phyloP scores from a whole-genome alignment of 108 stramenopile species.

The Pseudonitzschia delicatissima region DNA sequence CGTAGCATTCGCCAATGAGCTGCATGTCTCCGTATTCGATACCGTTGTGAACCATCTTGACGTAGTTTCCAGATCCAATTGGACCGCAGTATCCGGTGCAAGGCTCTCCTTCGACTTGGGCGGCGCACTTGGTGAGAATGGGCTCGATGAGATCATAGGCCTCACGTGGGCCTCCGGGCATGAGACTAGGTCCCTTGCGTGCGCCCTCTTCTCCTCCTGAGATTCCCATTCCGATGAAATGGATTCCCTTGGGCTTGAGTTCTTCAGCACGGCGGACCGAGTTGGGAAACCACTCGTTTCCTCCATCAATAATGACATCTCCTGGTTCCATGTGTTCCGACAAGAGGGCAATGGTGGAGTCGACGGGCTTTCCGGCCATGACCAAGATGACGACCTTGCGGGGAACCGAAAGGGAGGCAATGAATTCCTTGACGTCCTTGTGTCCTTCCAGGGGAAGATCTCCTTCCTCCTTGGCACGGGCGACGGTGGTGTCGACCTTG shows the following conservation, averaged over 20 bases:
- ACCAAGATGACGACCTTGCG: conserved; percentile 95
- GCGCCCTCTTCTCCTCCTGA: conserved; percentile 99
- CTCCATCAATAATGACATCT: conserved; percentile 97
- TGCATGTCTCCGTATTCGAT: conserved; percentile 99
- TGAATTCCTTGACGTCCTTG: conserved; percentile 77
- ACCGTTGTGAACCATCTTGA: conserved; percentile 99
- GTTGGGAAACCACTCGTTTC: conserved; percentile 99
- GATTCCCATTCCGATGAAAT: conserved; percentile 98
- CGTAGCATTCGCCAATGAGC: conserved; percentile 96
- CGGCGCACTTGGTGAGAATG: conserved; percentile 92
- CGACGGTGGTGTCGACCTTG: conserved; percentile 93
- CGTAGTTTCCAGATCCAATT: conserved; percentile 92
- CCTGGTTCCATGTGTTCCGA: conserved; percentile 83
- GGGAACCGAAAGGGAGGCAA: conserved; percentile 71
- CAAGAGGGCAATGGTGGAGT: conserved; percentile 85
- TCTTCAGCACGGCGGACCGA: conserved; percentile 89
- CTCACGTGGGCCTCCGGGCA: conserved; percentile 97
- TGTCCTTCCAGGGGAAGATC: conserved; percentile 84
- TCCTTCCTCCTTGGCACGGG: conserved; percentile 91
- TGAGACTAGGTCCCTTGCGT: conserved; percentile 94
- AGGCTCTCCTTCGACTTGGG: conserved; percentile 84
- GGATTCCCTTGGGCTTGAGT: conserved; percentile 81
- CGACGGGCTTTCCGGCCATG: conserved; percentile 96
- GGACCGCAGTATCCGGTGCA: conserved; percentile 96
- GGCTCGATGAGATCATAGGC: conserved; percentile 94